A percentile compares a stretch with the other conserved stretches of the same genome.
These are phyloP conservation scores for Carex pumila DNA, from an alignment of 176 grass and related monocot genomes.

Conservation along the genomic window DNA sequence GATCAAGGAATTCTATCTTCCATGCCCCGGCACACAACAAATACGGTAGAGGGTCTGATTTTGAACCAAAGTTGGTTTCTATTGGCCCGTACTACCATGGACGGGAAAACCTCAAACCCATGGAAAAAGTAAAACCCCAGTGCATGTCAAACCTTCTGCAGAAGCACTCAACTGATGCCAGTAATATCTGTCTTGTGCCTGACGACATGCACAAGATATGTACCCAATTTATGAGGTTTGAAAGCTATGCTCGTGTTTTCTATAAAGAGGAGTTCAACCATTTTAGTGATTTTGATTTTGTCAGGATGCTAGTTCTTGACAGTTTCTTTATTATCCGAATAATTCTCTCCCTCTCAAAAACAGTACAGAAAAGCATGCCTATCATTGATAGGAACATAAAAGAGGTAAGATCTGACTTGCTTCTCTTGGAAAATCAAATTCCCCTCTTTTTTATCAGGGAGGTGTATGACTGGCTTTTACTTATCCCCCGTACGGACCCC, in stretches of 20 bases:
- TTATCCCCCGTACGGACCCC: too few relatives aligned
- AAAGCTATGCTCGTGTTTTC: background rate
- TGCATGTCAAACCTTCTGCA: background rate
- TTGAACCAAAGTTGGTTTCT: conserved; percentile 7
- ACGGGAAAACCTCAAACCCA: background rate
- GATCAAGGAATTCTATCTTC: background rate
- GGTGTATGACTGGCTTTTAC: background rate
- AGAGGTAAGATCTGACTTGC: background rate
- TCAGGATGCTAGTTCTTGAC: background rate
- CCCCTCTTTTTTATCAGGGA: background rate
- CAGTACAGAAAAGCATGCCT: background rate
- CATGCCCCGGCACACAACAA: background rate
- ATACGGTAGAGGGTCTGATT: background rate
- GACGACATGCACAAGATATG: too few relatives aligned
- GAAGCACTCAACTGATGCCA: too few relatives aligned
- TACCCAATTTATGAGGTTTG: too few relatives aligned
- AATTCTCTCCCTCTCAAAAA: background rate
- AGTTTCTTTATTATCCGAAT: conserved; percentile 8
- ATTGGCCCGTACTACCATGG: conserved; percentile 12
- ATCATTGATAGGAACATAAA: background rate
- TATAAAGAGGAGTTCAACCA: background rate
- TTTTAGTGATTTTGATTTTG: background rate
- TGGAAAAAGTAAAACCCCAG: background rate
- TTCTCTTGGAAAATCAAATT: conserved; percentile 10
- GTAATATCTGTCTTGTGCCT: too few relatives aligned